Conservation (phyloP, 345 rosid species). For the Rhodomyrtus tomentosa region DNA sequence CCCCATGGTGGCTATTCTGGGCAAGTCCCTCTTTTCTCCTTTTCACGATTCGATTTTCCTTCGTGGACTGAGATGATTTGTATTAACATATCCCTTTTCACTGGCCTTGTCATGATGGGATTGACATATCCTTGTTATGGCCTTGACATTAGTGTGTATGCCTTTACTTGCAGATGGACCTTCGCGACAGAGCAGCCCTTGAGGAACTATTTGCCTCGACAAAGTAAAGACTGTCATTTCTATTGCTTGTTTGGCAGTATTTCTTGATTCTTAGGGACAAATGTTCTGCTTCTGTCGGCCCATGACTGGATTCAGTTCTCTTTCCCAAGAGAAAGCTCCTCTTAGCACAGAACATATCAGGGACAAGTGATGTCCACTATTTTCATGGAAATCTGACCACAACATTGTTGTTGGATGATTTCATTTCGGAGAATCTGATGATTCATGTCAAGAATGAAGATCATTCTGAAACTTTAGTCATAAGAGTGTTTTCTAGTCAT, state of each 20-base stretch:
- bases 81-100: background rate
- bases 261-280: background rate
- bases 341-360: background rate
- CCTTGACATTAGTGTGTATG: background rate
- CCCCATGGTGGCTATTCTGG: background rate
- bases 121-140: background rate
- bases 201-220: constrained; percentile 53
- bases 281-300: background rate
- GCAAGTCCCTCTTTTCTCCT: background rate
- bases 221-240: constrained; percentile 26
- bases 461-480: background rate
- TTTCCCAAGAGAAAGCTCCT: background rate
- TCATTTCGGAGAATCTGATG: background rate
- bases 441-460: background rate
- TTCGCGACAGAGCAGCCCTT: constrained; percentile 70
- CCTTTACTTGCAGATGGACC: constrained; percentile 58
- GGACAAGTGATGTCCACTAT: background rate
- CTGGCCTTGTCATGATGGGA: background rate
- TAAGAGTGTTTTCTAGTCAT: background rate
- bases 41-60: background rate
- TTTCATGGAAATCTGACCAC: background rate
- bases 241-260: background rate
- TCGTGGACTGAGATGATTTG: background rate
- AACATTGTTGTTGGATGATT: background rate
- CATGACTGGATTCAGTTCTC: background rate